Evolutionary conservation across 805 yeast genomes (phyloP), one percentile per base, ranked within the genome.

Genomic region (Tetrapisispora phaffii): DNA sequence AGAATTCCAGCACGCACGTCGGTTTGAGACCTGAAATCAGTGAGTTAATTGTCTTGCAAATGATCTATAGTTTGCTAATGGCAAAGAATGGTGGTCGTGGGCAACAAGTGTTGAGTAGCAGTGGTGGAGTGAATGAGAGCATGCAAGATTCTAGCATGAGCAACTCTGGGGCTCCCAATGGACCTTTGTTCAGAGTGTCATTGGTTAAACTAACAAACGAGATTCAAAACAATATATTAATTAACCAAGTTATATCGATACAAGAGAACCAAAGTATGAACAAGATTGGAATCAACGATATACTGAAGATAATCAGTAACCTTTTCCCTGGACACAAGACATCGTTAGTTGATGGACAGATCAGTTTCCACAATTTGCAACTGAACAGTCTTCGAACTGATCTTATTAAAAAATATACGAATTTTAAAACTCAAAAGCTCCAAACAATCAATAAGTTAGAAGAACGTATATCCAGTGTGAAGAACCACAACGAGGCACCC

Each of bases 161-260:
- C 17, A 28, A 22, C 6, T 17, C 39, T 28, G 24, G 38, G 16
- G 24, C 23, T 16, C 2, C 10, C 12, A 34, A 26, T 28, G 44
- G 39, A 19, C 8, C 44, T 4, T 16, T 41, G 4, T 34, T 26
- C 7, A 56, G 58, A 34, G 55, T 62, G 12, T 61, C 66, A 10
- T 45, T 62, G 42, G 63, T 62, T 7, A 56, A 60, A 38, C 42
- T 62, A 29, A 58, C 63, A 9, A 61, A 60, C 42, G 67, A 61
- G 43, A 53, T 60, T 29, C 64, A 61, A 36, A 60, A 59, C 43
- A 61, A 58, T 48, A 44, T 56, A 7, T 45, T 61, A 36, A 49
- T 60, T 21, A 53, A 52, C 39, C 53, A 50, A 40, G 47, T 61
- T 32, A 49, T 52, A 12, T 19, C 24, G 10, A 26, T 26, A 8